Percentiles rank a stretch among this genome's conserved stretches.
These are phyloP conservation scores for Syncephalastrum contaminatum DNA, from an alignment of 371 early-diverging fungal species.

Conservation along the genomic window DNA sequence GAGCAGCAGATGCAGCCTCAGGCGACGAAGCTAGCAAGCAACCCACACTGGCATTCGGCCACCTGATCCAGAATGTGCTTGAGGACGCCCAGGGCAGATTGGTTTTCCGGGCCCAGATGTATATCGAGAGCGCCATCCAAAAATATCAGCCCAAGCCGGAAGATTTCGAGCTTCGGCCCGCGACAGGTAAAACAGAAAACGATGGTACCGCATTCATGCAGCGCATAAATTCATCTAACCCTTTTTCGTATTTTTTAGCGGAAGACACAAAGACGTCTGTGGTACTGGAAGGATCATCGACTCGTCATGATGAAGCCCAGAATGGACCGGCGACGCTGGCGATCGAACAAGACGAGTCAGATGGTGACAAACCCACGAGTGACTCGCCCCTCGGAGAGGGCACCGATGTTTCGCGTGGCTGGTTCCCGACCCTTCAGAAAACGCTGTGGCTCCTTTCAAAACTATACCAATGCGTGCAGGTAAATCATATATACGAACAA, in stretches of 20 bases:
- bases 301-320: not conserved
- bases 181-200: constrained; percentile 4
- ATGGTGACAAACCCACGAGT: constrained; percentile 3
- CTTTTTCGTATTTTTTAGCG: not conserved
- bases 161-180: constrained; percentile 49
- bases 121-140: constrained; percentile 75
- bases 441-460: constrained; percentile 81
- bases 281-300: constrained; percentile 16
- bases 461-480: constrained; percentile 74
- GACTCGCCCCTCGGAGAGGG: constrained; percentile 30
- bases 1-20: not conserved
- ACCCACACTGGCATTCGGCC: constrained; percentile 56
- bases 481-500: constrained; percentile 17
- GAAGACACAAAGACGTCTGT: constrained; percentile 22
- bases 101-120: constrained; percentile 82
- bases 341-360: constrained; percentile 37
- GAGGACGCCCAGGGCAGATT: constrained; percentile 85
- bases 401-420: constrained; percentile 56
- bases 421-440: constrained; percentile 81
- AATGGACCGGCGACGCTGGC: constrained; percentile 36
- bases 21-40: constrained; percentile 4
- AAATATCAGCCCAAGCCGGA: constrained; percentile 70
- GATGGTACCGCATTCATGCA: not conserved
- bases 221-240: constrained; percentile 5
- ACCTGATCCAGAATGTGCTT: constrained; percentile 70